Base-by-base conservation (phyloP, 2,329 filamentous ascomycete species). In the Dryadomyces quercivorus region DNA sequence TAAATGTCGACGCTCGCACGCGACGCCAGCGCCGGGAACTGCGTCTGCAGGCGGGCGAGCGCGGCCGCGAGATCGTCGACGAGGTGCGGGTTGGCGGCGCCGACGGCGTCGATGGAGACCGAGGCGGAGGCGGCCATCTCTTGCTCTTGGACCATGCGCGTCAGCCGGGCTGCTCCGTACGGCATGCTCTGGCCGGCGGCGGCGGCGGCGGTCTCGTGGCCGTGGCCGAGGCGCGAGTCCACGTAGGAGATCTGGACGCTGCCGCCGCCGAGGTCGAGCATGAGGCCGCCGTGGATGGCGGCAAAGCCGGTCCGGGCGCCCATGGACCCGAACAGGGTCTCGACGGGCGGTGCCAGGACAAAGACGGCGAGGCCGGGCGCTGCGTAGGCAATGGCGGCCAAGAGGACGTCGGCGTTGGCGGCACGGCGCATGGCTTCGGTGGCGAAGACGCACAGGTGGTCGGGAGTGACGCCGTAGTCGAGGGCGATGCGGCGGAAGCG, bases 351-450 rank as follows among this genome's bases (percentile, higher is more conserved):
- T 1, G 84, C 78, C 13, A 95, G 72, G 58, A 95, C 75, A 51
- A 80, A 76, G 1, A 95, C 86, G 1, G 74, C 72, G 69, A 90
- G 82, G 1, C 82, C 86, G 2, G 69, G 69, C 0, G 83, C 84
- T 2, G 72, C 72, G 2, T 73, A 65, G 46, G 75, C 72, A 59
- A 96, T 91, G 36, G 76, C 75, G 0, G 70, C 66, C 1, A 87
- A 74, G 69, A 93, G 88, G 1, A 81, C 77, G 20, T 72, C 72
- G 0, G 84, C 82, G 63, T 96, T 96, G 56, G 78, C 68, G 6
- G 91, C 88, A 22, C 82, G 87, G 47, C 91, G 82, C 66, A 91
- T 93, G 4, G 91, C 91, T 67, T 95, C 91, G 0, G 91, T 96
- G 20, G 90, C 91, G 45, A 96, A 80, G 10, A 95, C 79, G 20